A percentile compares a stretch with the other conserved stretches of the same genome.
Evolutionary conservation across 306 rosid genomes (phyloP).

Genomic region (Rosa multiflora): DNA sequence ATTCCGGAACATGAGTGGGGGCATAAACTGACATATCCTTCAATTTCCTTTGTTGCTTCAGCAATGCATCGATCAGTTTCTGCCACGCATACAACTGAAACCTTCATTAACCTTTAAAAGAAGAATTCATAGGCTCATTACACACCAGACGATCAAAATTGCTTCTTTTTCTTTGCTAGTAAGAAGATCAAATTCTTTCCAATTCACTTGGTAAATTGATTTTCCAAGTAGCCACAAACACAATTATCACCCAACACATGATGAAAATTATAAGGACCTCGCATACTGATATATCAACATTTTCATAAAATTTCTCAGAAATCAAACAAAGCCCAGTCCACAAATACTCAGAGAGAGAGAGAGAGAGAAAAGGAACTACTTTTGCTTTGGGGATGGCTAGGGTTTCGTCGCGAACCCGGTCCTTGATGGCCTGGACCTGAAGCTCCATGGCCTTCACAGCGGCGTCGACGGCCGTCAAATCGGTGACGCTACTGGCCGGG

Average conservation of each 20-base stretch:
- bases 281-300: neutral
- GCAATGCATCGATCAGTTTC: slow-evolving; percentile 66
- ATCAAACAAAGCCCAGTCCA: slow-evolving; percentile 1
- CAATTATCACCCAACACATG: too few species aligned
- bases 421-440: slow-evolving; percentile 84
- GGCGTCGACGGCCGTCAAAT: slow-evolving; percentile 70
- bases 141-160: neutral
- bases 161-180: neutral
- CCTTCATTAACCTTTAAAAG: too few species aligned
- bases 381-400: slow-evolving; percentile 85
- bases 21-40: slow-evolving; percentile 62
- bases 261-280: neutral
- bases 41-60: slow-evolving; percentile 79
- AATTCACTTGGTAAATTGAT: too few species aligned
- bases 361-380: slow-evolving; percentile 31
- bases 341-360: neutral
- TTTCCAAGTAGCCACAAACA: neutral
- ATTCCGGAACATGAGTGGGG: slow-evolving; percentile 47
- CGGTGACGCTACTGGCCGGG: slow-evolving; percentile 72
- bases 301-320: neutral
- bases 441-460: slow-evolving; percentile 75
- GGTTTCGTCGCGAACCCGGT: slow-evolving; percentile 70
- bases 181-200: neutral
- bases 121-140: too few species aligned
- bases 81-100: slow-evolving; percentile 27